Evolutionary conservation across 495 filamentous ascomycete genomes (phyloP).

Genomic region (Sphaerosporella brunnea): DNA sequence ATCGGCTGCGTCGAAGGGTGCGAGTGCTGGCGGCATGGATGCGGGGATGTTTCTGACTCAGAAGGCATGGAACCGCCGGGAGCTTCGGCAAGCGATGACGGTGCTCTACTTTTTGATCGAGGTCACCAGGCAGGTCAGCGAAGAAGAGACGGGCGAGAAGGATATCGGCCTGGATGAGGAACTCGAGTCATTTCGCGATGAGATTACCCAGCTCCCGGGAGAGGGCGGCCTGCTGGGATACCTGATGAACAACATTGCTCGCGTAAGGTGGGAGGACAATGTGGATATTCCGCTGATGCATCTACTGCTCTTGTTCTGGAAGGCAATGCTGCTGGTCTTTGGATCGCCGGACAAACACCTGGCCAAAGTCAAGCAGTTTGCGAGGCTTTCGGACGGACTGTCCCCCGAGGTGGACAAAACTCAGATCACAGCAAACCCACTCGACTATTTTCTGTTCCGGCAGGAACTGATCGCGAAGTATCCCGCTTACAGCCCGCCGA

Average conservation of each 20-base stretch:
- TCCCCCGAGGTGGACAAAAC: constrained; percentile 30
- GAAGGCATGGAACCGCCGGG: constrained; percentile 30
- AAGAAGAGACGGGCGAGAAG: constrained; percentile 7
- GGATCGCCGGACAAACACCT: constrained; percentile 51
- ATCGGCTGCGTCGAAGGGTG: background rate
- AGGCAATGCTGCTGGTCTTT: constrained; percentile 67
- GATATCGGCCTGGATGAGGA: constrained; percentile 14
- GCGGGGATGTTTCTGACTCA: constrained; percentile 13
- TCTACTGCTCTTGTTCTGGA: constrained; percentile 75
- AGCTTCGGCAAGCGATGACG: constrained; percentile 44
- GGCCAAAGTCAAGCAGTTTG: constrained; percentile 51
- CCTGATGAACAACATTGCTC: constrained; percentile 55
- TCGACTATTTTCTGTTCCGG: constrained; percentile 91
- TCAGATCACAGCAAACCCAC: constrained; percentile 73
- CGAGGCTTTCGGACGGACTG: constrained; percentile 31
- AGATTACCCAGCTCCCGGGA: constrained; percentile 33
- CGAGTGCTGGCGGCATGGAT: constrained; percentile 13
- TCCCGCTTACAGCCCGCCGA: constrained; percentile 82
- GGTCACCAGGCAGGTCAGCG: constrained; percentile 34
- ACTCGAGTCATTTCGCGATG: constrained; percentile 20
- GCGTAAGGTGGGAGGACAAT: constrained; percentile 71
- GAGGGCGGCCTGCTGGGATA: constrained; percentile 43
- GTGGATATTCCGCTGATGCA: constrained; percentile 23
- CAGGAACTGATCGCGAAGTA: constrained; percentile 99
- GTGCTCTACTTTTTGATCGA: constrained; percentile 58